These are phyloP conservation scores for Candida boleticola DNA, from an alignment of 805 yeast genomes.

Conservation along the genomic window DNA sequence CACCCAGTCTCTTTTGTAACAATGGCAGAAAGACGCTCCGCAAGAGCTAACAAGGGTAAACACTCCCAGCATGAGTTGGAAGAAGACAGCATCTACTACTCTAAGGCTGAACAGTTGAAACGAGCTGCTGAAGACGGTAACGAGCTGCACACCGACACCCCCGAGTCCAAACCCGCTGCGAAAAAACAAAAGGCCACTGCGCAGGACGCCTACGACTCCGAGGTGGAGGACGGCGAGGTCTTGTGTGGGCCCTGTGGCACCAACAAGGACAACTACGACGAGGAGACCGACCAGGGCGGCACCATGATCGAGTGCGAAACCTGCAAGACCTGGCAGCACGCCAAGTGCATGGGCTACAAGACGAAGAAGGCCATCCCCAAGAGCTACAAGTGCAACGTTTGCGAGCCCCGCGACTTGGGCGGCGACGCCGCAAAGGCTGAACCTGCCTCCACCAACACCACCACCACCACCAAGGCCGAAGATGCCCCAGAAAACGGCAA, in stretches of 20 bases:
- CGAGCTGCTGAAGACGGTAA: not conserved
- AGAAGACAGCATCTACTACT: slow-evolving; percentile 9
- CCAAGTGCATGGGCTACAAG: slow-evolving; percentile 54
- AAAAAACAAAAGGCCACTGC: slow-evolving; percentile 2
- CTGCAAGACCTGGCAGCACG: slow-evolving; percentile 74
- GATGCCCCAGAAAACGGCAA: slow-evolving; percentile 2
- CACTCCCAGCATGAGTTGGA: slow-evolving; percentile 30
- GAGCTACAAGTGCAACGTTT: slow-evolving; percentile 52
- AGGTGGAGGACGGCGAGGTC: slow-evolving; percentile 44
- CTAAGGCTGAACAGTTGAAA: not conserved
- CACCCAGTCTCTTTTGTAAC: not conserved
- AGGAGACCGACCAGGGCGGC: slow-evolving; percentile 51
- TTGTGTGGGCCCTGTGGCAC: slow-evolving; percentile 64
- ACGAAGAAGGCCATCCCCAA: slow-evolving; percentile 42
- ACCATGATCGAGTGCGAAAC: slow-evolving; percentile 65
- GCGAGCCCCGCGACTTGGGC: slow-evolving; percentile 39
- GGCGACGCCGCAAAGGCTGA: slow-evolving; percentile 7
- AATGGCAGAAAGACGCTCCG: slow-evolving; percentile 26
- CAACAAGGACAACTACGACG: slow-evolving; percentile 55
- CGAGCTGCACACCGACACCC: not conserved
- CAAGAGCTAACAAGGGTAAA: slow-evolving; percentile 39
- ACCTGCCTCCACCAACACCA: slow-evolving; percentile 8
- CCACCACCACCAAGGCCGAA: slow-evolving; percentile 6
- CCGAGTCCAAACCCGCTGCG: too few relatives aligned
- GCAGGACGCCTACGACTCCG: too few relatives aligned